Evolutionary conservation across 2,329 filamentous ascomycete species (phyloP).

Genomic region (Zelopaecilomyces penicillatus): DNA sequence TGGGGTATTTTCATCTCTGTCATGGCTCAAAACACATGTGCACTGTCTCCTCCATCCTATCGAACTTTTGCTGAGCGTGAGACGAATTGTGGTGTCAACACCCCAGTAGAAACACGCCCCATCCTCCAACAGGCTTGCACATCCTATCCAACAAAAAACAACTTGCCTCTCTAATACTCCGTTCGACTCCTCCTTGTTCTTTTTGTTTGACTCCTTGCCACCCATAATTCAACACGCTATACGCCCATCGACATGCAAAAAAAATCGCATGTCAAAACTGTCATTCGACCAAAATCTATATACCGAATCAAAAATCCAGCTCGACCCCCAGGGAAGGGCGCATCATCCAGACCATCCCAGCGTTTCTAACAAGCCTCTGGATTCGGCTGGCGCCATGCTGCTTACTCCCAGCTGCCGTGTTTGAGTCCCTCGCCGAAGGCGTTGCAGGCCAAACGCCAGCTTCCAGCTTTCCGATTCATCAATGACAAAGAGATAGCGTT

Average conservation of each 20-base stretch:
- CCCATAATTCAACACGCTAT: not conserved
- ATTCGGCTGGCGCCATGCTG: constrained; percentile 46
- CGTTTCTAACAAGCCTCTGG: constrained; percentile 47
- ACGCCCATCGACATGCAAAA: not conserved
- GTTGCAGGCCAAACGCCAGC: constrained; percentile 52
- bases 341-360: constrained; percentile 41
- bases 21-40: constrained; percentile 3
- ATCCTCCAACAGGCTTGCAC: not conserved
- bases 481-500: constrained; percentile 57
- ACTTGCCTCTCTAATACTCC: too few relatives aligned
- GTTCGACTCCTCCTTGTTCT: constrained; percentile 10
- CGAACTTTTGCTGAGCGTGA: too few relatives aligned
- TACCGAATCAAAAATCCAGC: constrained; percentile 14
- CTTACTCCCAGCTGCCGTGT: constrained; percentile 51
- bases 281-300: constrained; percentile 15
- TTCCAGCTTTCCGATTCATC: constrained; percentile 61
- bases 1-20: constrained; percentile 8
- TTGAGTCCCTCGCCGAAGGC: constrained; percentile 51
- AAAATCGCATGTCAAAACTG: not conserved
- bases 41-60: too few relatives aligned
- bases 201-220: constrained; percentile 10
- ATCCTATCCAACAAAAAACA: constrained; percentile 19
- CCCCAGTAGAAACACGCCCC: too few relatives aligned
- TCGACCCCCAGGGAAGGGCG: constrained; percentile 5
- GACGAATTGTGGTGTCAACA: too few relatives aligned